These are phyloP conservation scores for Penicillium sp. DNA, from an alignment of 2,329 filamentous ascomycete species.

Conservation along the genomic window DNA sequence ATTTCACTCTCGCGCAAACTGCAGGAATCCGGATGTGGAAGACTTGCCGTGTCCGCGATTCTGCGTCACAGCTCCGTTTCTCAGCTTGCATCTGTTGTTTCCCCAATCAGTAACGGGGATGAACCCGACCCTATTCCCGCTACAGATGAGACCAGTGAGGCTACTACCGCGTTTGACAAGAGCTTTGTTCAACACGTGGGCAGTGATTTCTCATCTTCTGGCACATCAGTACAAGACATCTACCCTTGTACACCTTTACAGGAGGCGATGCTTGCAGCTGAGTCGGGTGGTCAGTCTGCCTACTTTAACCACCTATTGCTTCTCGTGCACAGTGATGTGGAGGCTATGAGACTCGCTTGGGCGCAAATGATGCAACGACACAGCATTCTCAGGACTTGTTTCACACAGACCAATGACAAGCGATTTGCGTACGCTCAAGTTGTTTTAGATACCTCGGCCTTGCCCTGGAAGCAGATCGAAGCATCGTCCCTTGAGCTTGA, in stretches of 20 bases:
- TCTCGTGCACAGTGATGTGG: constrained; percentile 54
- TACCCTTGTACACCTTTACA: constrained; percentile 85
- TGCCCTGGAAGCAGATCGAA: constrained; percentile 51
- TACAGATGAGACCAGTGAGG: background rate
- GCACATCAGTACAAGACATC: constrained; percentile 54
- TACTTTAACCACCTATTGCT: constrained; percentile 77
- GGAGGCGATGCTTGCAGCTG: constrained; percentile 77
- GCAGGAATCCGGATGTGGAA: constrained; percentile 45
- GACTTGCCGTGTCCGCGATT: constrained; percentile 67
- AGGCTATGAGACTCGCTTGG: constrained; percentile 63
- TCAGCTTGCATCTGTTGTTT: constrained; percentile 52
- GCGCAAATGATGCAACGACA: constrained; percentile 63
- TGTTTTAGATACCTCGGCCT: constrained; percentile 54
- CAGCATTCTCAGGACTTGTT: constrained; percentile 75
- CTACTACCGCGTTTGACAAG: constrained; percentile 21
- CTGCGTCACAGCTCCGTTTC: constrained; percentile 69
- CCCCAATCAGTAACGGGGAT: constrained; percentile 8
- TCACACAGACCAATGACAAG: constrained; percentile 64
- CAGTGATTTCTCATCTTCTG: constrained; percentile 33
- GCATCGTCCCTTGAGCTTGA: constrained; percentile 32
- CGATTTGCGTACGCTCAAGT: constrained; percentile 71
- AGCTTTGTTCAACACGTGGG: constrained; percentile 33
- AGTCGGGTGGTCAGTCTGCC: constrained; percentile 47
- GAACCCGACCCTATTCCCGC: background rate
- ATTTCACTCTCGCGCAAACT: constrained; percentile 68